These are phyloP conservation scores for Ceratocystis diversiconidia DNA, from an alignment of 2,329 filamentous ascomycete genomes.

Conservation along the genomic window DNA sequence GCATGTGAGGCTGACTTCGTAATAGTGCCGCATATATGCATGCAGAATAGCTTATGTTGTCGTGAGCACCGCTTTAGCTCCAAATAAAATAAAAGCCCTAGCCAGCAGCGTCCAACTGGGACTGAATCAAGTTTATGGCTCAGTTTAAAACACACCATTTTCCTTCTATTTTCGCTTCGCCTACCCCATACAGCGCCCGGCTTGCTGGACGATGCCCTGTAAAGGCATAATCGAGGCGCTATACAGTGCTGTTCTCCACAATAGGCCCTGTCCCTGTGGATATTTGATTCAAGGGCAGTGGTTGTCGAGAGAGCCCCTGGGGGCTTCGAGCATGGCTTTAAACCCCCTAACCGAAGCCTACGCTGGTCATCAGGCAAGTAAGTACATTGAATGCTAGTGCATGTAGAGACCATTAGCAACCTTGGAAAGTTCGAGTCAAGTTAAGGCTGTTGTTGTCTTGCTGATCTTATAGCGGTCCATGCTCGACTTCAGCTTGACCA, in stretches of 20 bases:
- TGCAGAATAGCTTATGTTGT: no score
- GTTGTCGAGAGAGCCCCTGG: not conserved
- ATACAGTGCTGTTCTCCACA: not conserved
- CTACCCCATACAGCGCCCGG: not conserved
- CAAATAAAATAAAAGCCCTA: not conserved
- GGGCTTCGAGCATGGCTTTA: not conserved
- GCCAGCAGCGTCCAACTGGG: not conserved
- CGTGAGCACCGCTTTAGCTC: not conserved
- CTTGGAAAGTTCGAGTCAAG: not conserved
- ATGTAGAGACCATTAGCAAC: not conserved
- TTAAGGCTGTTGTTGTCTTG: not conserved
- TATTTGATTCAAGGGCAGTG: not conserved
- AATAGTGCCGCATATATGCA: not conserved
- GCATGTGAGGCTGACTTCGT: not conserved
- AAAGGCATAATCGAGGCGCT: not conserved
- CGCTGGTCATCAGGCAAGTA: no score
- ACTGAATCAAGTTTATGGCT: not conserved
- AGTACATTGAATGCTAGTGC: no score
- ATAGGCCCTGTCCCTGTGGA: not conserved
- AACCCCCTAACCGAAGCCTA: not conserved
- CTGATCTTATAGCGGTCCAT: not conserved
- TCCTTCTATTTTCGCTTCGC: not conserved
- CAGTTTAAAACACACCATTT: not conserved
- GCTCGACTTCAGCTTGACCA: not conserved
- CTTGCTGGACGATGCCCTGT: not conserved